phyloP scores from a whole-genome alignment of 2,329 filamentous ascomycete species.

The Arthroderma uncinatum region DNA sequence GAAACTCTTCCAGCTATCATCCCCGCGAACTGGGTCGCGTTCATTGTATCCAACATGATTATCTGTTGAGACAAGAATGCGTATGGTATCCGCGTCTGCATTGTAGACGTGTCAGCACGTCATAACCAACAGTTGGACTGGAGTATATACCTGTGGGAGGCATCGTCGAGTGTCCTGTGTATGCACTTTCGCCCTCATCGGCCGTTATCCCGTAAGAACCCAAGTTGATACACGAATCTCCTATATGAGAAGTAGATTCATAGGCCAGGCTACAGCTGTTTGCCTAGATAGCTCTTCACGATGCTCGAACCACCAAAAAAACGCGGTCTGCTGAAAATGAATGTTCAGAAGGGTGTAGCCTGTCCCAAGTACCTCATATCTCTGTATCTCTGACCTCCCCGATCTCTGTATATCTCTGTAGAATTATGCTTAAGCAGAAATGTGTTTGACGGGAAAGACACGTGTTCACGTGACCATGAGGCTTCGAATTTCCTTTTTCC shows the following conservation, averaged over 20 bases:
- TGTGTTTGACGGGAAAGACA: too few species aligned
- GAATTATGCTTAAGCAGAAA: too few species aligned
- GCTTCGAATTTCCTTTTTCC: too few species aligned
- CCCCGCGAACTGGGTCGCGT: slow-evolving; percentile 82
- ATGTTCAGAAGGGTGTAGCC: too few species aligned
- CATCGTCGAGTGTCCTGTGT: not conserved
- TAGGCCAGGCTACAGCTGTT: not conserved
- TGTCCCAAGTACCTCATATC: too few species aligned
- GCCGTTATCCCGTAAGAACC: not conserved
- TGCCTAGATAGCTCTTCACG: not conserved
- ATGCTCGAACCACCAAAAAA: not conserved
- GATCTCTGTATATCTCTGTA: too few species aligned
- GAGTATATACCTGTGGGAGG: not conserved
- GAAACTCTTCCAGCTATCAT: slow-evolving; percentile 94
- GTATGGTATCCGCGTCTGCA: slow-evolving; percentile 69
- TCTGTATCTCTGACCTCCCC: too few species aligned
- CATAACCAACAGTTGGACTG: not conserved
- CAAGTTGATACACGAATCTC: not conserved
- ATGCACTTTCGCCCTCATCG: not conserved
- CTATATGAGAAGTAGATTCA: not conserved
- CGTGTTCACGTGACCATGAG: slow-evolving; percentile 5
- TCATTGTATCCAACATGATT: slow-evolving; percentile 97
- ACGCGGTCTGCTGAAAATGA: not conserved
- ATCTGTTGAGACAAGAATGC: slow-evolving; percentile 86
- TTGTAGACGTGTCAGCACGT: not conserved